A percentile compares a stretch with the other conserved stretches of the same genome.
Conservation (phyloP, 495 filamentous ascomycete genomes). For the Neurospora sp. region DNA sequence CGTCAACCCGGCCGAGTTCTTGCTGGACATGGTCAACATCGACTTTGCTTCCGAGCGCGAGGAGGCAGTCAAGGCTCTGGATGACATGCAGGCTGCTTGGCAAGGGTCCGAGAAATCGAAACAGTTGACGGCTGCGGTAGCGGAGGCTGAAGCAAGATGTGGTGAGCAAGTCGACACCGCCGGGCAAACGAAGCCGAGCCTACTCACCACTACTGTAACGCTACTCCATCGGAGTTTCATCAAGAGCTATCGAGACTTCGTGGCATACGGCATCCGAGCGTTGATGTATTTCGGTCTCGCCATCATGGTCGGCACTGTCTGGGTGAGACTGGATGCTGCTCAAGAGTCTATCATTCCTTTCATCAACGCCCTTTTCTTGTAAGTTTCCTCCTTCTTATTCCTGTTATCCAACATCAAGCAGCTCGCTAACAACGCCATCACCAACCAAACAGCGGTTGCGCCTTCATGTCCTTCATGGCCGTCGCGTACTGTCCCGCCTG, state of each 20-base stretch:
- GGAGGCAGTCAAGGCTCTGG: conserved; percentile 26
- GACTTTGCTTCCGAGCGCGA: conserved; percentile 49
- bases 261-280: conserved; percentile 65
- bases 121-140: conserved; percentile 10
- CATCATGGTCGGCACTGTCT: conserved; percentile 83
- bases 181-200: conserved; percentile 11
- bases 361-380: conserved; percentile 59
- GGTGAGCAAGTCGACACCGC: neutral
- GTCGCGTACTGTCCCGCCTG: conserved; percentile 76
- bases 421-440: conserved; percentile 14
- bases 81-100: conserved; percentile 37
- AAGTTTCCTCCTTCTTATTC: neutral
- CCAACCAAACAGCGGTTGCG: conserved; percentile 52
- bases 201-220: conserved; percentile 2
- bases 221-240: conserved; percentile 65
- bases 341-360: conserved; percentile 67
- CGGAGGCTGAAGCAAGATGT: neutral
- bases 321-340: conserved; percentile 53
- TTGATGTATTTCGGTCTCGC: conserved; percentile 71
- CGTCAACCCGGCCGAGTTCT: conserved; percentile 68
- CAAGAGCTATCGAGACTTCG: conserved; percentile 71
- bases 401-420: neutral
- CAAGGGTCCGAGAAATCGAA: conserved; percentile 8
- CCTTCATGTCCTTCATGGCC: conserved; percentile 90
- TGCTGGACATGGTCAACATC: conserved; percentile 64